Evolutionary conservation across 208 protist genomes (phyloP), one percentile per base, ranked within the genome.

Genomic region (Trypanosoma brucei): DNA sequence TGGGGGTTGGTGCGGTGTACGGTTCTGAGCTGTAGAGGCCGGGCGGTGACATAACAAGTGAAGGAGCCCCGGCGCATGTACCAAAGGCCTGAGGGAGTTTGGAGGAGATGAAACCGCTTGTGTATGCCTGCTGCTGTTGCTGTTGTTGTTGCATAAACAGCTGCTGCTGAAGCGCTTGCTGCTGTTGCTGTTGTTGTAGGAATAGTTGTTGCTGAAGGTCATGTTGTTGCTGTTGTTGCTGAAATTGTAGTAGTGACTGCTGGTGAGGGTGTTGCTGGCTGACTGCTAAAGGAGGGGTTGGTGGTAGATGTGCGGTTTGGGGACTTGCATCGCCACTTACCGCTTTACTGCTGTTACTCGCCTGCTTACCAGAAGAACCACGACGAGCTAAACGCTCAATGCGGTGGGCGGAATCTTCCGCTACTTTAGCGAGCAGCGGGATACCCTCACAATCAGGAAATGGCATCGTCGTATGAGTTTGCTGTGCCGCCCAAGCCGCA

Each of bases 341-440:
- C 2, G 31, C 3, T 46, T 35, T 46, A 34, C 4, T 48, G 5
- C 40, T 44, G n/a, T 1, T 33, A 36, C n/a, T 9, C 9, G 38
- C 49, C 3, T 52, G 40, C 2, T 45, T 40, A n/a, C 55, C 9
- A 14, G 22, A 22, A 22, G 22, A 39, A n/a, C 64, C 48, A 37
- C 78, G 81, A n/a, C 84, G 80, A 0, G 72, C 64, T 9, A 91
- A 70, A 3, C 84, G 79, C 68, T 91, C 79, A 49, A 81, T 75
- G 45, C 84, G 81, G 13, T 83, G 84, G 22, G 61, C 62, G 53
- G 71, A 84, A 67, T 88, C 81, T 70, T 91, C 84, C 1, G 84
- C 84, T 8, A 91, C 81, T 67, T 91, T 91, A 7, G 84, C 81
- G 44, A 91, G 70, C 44, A 91, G 70, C 42, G 84, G 84, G 8